Conservation (phyloP, 1,139 yeast species). For the Scheffersomyces quercinus region DNA sequence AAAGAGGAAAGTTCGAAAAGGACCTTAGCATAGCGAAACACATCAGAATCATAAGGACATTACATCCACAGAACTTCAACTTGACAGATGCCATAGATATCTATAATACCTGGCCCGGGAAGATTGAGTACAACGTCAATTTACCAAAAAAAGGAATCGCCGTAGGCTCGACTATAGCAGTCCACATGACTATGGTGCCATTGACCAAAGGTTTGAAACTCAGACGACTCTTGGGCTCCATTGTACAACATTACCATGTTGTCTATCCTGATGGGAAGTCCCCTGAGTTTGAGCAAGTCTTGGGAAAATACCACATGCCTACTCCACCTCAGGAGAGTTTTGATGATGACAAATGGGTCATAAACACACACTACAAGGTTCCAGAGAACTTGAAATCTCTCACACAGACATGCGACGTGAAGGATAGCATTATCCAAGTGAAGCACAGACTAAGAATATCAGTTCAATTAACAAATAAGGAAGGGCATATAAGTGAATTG, state of each 20-base stretch:
- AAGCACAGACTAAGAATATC: conserved; percentile 61
- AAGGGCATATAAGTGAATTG: conserved; percentile 67
- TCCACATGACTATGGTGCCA: conserved; percentile 58
- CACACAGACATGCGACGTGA: conserved; percentile 59
- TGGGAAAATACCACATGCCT: conserved; percentile 29
- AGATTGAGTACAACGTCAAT: conserved; percentile 61
- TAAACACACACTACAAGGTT: conserved; percentile 48
- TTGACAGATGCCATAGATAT: conserved; percentile 58
- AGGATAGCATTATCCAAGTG: conserved; percentile 51
- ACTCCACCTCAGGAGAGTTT: conserved; percentile 29
- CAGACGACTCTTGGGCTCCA: conserved; percentile 47
- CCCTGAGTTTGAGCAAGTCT: conserved; percentile 45
- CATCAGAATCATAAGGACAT: conserved; percentile 46
- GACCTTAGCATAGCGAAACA: conserved; percentile 33
- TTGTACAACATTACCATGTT: conserved; percentile 53
- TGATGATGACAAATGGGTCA: conserved; percentile 50
- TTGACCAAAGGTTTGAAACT: conserved; percentile 56
- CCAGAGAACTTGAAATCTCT: conserved; percentile 54
- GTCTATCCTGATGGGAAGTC: conserved; percentile 37
- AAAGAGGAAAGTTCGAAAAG: conserved; percentile 53
- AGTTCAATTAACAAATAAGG: conserved; percentile 56
- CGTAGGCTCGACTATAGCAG: conserved; percentile 55
- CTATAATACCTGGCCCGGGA: conserved; percentile 64
- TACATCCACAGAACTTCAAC: conserved; percentile 51
- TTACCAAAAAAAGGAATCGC: conserved; percentile 61